Percentiles rank a stretch among this genome's conserved stretches.
These are phyloP conservation scores for Botrytis deweyae DNA, from an alignment of 2,329 filamentous ascomycete genomes.

Conservation along the genomic window DNA sequence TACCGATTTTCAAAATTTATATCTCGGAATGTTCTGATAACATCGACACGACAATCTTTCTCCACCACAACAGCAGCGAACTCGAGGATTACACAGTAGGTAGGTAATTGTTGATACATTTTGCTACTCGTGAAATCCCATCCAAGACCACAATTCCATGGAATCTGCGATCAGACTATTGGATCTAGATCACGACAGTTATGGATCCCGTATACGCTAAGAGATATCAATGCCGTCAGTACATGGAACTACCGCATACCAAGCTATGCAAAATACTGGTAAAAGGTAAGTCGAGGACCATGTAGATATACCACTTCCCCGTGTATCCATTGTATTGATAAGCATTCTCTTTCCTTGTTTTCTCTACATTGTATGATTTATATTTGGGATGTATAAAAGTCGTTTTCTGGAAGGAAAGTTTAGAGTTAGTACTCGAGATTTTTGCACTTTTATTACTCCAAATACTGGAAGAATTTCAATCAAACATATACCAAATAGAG, in stretches of 20 bases:
- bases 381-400: background rate
- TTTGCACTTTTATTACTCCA: background rate
- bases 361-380: background rate
- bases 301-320: background rate
- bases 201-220: conserved; percentile 2
- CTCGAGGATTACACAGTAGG: background rate
- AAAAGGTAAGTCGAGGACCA: background rate
- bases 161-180: background rate
- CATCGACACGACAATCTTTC: background rate
- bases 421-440: background rate
- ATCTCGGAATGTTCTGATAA: background rate
- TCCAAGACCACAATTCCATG: background rate
- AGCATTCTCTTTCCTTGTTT: background rate
- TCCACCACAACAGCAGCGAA: background rate
- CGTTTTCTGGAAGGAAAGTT: background rate
- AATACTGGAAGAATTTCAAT: background rate
- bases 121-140: background rate
- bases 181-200: background rate
- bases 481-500: background rate
- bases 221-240: background rate
- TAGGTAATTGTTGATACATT: background rate
- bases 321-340: background rate
- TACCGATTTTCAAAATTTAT: background rate
- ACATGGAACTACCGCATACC: background rate
- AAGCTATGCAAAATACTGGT: background rate